A percentile compares a stretch with the other conserved stretches of the same genome.
phyloP scores from a whole-genome alignment of 225 moss, liverwort and hornwort genomes.

The Antitrichia curtipendula region DNA sequence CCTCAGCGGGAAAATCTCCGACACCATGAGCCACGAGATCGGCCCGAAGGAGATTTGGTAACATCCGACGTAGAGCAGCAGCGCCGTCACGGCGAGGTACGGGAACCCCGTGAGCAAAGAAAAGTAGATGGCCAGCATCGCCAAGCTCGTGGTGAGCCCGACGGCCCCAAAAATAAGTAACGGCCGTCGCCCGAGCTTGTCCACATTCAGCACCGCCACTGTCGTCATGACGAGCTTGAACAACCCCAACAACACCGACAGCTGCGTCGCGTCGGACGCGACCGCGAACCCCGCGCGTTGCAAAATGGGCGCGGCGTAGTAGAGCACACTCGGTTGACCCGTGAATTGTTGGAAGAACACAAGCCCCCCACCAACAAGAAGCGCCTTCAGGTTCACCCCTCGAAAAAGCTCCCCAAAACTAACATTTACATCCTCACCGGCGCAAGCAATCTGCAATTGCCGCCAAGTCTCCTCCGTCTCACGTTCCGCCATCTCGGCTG shows the following conservation, averaged over 20 bases:
- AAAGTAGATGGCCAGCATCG: slow-evolving; percentile 64
- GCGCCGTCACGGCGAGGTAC: slow-evolving; percentile 57
- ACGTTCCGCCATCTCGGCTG: background rate
- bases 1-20: slow-evolving; percentile 80
- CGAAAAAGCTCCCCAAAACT: slow-evolving; percentile 62
- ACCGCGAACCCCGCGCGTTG: slow-evolving; percentile 81
- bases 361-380: slow-evolving; percentile 60
- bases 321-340: slow-evolving; percentile 91
- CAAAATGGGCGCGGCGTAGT: slow-evolving; percentile 85
- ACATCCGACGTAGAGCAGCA: slow-evolving; percentile 76
- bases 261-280: slow-evolving; percentile 79
- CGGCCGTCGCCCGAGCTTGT: slow-evolving; percentile 76
- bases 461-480: slow-evolving; percentile 53
- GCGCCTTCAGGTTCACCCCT: slow-evolving; percentile 73
- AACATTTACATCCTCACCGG: slow-evolving; percentile 27
- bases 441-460: slow-evolving; percentile 23
- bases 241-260: slow-evolving; percentile 46
- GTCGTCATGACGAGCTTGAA: slow-evolving; percentile 80
- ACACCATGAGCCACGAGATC: slow-evolving; percentile 95
- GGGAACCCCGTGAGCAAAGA: slow-evolving; percentile 47
- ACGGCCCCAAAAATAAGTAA: slow-evolving; percentile 62
- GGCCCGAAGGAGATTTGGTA: slow-evolving; percentile 95
- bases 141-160: slow-evolving; percentile 57
- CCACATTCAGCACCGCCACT: slow-evolving; percentile 61
- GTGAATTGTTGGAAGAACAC: slow-evolving; percentile 94